A percentile compares a stretch with the other conserved stretches of the same genome.
These are phyloP conservation scores for Rhododendron griersonianum DNA, from an alignment of 148 eudicot species.

Conservation along the genomic window DNA sequence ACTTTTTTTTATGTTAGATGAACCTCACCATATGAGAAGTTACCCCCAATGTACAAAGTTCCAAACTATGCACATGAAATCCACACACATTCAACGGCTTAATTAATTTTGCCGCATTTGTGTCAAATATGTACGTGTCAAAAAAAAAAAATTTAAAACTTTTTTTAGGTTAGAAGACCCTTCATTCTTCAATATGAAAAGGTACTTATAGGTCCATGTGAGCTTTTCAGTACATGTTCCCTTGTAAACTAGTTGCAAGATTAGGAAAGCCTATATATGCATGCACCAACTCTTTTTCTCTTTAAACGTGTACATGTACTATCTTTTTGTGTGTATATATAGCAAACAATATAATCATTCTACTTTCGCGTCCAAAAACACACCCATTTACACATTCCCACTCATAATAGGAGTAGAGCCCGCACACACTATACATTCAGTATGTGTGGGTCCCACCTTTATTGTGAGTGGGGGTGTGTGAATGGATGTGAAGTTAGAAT, in stretches of 20 bases:
- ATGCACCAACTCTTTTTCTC: not conserved
- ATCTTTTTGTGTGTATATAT: not conserved
- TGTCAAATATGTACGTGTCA: too few relatives aligned
- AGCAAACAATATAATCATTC: too few relatives aligned
- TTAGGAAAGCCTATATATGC: not conserved
- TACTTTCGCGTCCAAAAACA: too few relatives aligned
- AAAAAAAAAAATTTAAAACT: too few relatives aligned
- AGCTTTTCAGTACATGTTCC: not conserved
- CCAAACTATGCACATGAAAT: too few relatives aligned
- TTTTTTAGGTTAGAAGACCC: not conserved
- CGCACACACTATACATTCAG: too few relatives aligned
- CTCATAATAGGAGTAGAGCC: too few relatives aligned
- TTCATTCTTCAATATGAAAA: not conserved
- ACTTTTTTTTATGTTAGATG: not conserved
- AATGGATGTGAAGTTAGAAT: too few relatives aligned
- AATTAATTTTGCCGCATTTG: too few relatives aligned
- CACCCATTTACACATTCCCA: too few relatives aligned
- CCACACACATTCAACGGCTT: not conserved
- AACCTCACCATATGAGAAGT: not conserved
- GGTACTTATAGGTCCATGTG: slow-evolving; percentile 4
- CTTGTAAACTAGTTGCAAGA: not conserved
- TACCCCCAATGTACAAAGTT: not conserved
- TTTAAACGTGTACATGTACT: not conserved
- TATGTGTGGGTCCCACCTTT: too few relatives aligned
- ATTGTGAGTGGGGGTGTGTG: too few relatives aligned